Evolutionary conservation across 2,329 filamentous ascomycete genomes (phyloP), one percentile per base, ranked within the genome.

Genomic region (Simplicillium sp.): DNA sequence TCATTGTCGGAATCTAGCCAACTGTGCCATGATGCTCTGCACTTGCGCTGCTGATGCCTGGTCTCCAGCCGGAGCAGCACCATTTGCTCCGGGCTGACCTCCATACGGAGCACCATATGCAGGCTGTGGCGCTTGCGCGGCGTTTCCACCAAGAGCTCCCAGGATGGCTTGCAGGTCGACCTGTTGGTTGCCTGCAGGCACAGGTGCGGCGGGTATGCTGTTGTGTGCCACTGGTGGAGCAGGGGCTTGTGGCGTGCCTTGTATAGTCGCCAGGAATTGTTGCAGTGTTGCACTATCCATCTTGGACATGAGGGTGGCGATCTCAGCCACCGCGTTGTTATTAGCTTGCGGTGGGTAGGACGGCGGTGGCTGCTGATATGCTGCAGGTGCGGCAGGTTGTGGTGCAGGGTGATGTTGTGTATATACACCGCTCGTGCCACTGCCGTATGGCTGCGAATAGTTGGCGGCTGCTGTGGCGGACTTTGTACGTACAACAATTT

Each of bases 401-500:
- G 55, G n/a, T 11, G 31, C 31, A 47, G 40, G 34, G 59, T 60
- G 29, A 50, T 53, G 31, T 15, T 33, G 31, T 5, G 5, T 13
- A 33, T 33, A 15, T 25, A 25, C 16, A 34, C 31, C 39, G 45
- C 35, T 46, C 40, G 13, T 39, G 37, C 9, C 9, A 12, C 45
- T 45, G 8, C 51, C 46, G 36, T 60, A 60, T 9, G 49, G 43
- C 49, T 62, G 58, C 13, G 50, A 47, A 39, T 62, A 59, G 45
- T 45, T 51, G 29, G 53, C 47, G 15, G 50, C 20, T 32, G 36
- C 36, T 5, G 46, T 48, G 3, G 58, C 56, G 11, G 67, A 61
- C 58, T 85, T 89, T 39, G 82, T 77, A 44, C 87, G 77, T 34
- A 82, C 59, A 43, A 94, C 84, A 13, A 97, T 76, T 50, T 94